Percentiles rank a stretch among this genome's conserved stretches.
Evolutionary conservation across 2,329 filamentous ascomycete genomes (phyloP).

Genomic region (Plenodomus tracheiphilus): DNA sequence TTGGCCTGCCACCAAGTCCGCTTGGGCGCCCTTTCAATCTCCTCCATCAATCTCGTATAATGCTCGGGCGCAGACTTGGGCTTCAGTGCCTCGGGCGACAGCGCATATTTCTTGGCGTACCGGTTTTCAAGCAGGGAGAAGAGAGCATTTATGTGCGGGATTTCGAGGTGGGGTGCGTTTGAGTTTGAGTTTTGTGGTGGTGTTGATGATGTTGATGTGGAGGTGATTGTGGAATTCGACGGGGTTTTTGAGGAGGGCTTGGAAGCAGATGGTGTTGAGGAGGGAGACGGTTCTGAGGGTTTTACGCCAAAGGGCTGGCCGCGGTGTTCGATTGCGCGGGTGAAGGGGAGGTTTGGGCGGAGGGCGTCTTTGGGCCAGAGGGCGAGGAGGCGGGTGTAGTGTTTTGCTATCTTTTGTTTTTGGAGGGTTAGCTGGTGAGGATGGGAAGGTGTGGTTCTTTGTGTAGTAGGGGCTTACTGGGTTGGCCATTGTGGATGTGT

Average conservation of each 20-base stretch:
- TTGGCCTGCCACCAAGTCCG: slow-evolving; percentile 42
- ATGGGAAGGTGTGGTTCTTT: background rate
- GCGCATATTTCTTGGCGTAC: slow-evolving; percentile 51
- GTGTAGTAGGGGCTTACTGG: slow-evolving; percentile 10
- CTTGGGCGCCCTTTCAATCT: slow-evolving; percentile 41
- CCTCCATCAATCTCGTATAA: slow-evolving; percentile 40
- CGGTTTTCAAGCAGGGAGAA: slow-evolving; percentile 63
- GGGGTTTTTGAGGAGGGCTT: slow-evolving; percentile 2
- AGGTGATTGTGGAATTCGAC: slow-evolving; percentile 9
- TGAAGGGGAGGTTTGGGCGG: slow-evolving; percentile 53
- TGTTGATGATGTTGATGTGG: slow-evolving; percentile 7
- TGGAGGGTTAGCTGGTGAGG: background rate
- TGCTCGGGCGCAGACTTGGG: slow-evolving; percentile 41
- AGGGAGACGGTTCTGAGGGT: slow-evolving; percentile 30
- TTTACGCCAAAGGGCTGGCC: slow-evolving; percentile 35
- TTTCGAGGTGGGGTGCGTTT: slow-evolving; percentile 38
- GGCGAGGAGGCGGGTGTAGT: slow-evolving; percentile 55
- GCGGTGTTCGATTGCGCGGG: slow-evolving; percentile 48
- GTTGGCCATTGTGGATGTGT: slow-evolving; percentile 17
- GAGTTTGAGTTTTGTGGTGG: no score
- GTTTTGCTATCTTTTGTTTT: slow-evolving; percentile 44
- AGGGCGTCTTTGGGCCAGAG: slow-evolving; percentile 56
- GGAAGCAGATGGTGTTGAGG: slow-evolving; percentile 19
- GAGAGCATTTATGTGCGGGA: slow-evolving; percentile 59
- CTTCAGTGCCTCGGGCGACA: slow-evolving; percentile 32